A percentile compares a stretch with the other conserved stretches of the same genome.
Evolutionary conservation across 129 eudicot species (phyloP).

Genomic region (Kitagawia praeruptora): DNA sequence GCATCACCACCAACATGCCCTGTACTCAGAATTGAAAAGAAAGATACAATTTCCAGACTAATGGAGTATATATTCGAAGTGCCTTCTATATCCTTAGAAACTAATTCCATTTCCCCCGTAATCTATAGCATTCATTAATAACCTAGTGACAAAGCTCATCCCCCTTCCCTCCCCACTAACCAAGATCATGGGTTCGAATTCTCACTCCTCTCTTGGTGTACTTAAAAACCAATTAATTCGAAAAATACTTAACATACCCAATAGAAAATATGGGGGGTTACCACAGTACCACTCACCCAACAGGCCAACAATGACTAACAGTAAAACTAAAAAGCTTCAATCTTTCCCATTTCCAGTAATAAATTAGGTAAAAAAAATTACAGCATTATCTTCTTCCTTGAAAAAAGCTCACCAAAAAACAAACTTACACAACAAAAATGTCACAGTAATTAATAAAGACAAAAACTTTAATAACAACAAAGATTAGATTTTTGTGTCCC

Average conservation of each 20-base stretch:
- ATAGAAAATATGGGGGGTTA: too few species aligned
- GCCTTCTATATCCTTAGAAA: background rate
- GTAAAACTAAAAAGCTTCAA: constrained; percentile 7
- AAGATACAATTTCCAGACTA: background rate
- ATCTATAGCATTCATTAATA: background rate
- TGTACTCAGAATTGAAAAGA: background rate
- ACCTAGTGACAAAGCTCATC: background rate
- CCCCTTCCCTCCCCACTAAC: background rate
- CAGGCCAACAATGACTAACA: constrained; percentile 21
- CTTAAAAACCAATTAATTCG: background rate
- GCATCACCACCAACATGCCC: background rate
- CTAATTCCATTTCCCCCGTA: constrained; percentile 8
- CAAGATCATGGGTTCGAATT: background rate
- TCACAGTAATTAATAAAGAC: background rate
- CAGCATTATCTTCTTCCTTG: background rate
- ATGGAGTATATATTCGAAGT: background rate
- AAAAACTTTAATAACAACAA: background rate
- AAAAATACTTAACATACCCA: too few species aligned
- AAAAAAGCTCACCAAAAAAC: background rate
- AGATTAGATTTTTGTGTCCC: background rate
- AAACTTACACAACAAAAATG: background rate
- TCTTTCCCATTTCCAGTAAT: background rate
- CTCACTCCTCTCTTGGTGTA: background rate
- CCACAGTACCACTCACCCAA: constrained; percentile 21
- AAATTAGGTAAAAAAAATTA: background rate